Evolutionary conservation across 768 basidiomycete species (phyloP).

Genomic region (Russula ochroleuca): DNA sequence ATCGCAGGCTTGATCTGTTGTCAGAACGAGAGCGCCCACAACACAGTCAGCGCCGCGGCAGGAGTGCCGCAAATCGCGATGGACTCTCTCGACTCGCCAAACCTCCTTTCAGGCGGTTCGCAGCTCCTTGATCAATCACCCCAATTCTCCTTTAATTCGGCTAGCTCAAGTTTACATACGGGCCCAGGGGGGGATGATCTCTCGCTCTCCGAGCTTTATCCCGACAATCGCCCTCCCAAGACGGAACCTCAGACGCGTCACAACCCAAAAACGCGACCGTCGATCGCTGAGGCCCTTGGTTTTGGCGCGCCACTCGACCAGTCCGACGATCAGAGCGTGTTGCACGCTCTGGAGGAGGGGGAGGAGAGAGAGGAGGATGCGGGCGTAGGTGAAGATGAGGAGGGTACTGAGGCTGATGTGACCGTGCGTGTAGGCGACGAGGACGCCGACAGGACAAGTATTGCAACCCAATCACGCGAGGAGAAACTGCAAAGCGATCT

Average conservation of each 20-base stretch:
- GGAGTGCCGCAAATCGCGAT: conserved; percentile 22
- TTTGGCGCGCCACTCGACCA: conserved; percentile 4
- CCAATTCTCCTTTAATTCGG: conserved; percentile 31
- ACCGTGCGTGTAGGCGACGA: conserved; percentile 31
- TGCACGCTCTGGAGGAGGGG: conserved; percentile 20
- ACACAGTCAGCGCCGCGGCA: too few species aligned
- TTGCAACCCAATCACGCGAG: conserved; percentile 46
- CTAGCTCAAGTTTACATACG: conserved; percentile 35
- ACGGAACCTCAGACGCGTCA: conserved; percentile 20
- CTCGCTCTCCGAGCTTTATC: conserved; percentile 54
- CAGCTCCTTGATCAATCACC: conserved; percentile 48
- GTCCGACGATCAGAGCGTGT: neutral
- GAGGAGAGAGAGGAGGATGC: conserved; percentile 24
- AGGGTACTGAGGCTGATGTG: conserved; percentile 27
- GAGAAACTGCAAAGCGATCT: conserved; percentile 74
- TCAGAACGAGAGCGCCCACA: neutral
- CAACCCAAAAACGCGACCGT: conserved; percentile 18
- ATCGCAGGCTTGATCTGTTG: neutral
- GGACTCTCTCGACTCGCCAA: conserved; percentile 34
- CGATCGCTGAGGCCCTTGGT: conserved; percentile 17
- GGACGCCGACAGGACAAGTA: conserved; percentile 24
- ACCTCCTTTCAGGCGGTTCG: conserved; percentile 34
- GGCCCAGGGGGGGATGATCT: conserved; percentile 49
- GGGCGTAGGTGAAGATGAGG: conserved; percentile 23
- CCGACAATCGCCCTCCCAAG: conserved; percentile 37